Conservation (phyloP, 2,329 filamentous ascomycete species). For the Lithohypha guttulata region DNA sequence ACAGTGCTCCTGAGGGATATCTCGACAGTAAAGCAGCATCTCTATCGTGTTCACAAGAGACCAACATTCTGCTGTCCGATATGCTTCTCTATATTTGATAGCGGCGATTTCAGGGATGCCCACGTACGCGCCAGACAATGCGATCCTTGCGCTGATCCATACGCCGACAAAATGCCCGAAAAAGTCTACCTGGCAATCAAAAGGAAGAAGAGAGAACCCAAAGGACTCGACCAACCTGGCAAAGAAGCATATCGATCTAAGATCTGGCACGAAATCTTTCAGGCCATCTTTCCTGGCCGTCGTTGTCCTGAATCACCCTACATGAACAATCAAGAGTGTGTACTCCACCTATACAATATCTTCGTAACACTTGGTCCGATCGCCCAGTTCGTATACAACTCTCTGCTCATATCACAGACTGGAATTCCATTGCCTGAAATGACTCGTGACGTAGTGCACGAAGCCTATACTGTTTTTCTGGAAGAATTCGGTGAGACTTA, state of each 20-base stretch:
- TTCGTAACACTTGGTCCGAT: neutral
- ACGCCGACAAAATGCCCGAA: neutral
- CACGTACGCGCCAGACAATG: neutral
- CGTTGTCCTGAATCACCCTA: neutral
- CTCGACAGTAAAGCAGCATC: constrained; percentile 13
- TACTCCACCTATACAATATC: neutral
- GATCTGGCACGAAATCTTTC: constrained; percentile 2
- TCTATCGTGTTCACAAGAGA: constrained; percentile 12
- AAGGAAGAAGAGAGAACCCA: neutral
- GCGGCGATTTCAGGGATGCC: neutral
- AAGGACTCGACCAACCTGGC: neutral
- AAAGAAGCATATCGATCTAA: no score
- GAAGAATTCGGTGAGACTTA: neutral
- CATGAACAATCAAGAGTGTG: neutral
- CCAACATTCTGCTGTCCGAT: constrained; percentile 11
- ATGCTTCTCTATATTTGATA: constrained; percentile 8
- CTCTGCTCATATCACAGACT: neutral
- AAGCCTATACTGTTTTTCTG: neutral
- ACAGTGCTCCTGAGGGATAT: constrained; percentile 8
- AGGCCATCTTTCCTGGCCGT: neutral
- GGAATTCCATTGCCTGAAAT: neutral
- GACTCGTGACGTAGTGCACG: neutral
- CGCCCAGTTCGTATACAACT: neutral
- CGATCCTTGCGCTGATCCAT: neutral
- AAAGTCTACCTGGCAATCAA: neutral